Evolutionary conservation across 306 rosid species (phyloP).

Genomic region (Dalbergia cultrata): DNA sequence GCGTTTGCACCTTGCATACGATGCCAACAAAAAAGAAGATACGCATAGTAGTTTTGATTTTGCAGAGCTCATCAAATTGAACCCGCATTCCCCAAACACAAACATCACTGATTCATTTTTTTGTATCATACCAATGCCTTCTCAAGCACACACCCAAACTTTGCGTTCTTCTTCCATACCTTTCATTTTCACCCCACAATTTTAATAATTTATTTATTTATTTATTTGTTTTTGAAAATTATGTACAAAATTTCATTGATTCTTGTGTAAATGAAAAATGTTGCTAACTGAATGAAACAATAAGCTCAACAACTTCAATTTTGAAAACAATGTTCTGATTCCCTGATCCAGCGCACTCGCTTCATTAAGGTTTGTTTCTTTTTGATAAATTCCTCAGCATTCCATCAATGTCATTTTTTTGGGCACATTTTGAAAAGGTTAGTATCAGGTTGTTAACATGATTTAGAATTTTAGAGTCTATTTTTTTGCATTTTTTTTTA

Average conservation of each 20-base stretch:
- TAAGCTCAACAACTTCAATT: conserved; percentile 41
- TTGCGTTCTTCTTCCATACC: neutral
- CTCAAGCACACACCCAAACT: neutral
- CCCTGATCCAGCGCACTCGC: conserved; percentile 43
- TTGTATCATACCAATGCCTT: neutral
- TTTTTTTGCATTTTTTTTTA: conserved; percentile 6
- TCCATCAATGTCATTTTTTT: neutral
- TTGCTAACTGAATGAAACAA: neutral
- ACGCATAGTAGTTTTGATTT: neutral
- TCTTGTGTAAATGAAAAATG: conserved; percentile 10
- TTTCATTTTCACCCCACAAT: neutral
- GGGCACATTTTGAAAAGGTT: neutral
- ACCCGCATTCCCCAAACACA: conserved; percentile 15
- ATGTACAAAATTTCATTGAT: neutral
- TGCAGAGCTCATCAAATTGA: conserved; percentile 49
- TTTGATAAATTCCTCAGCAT: conserved; percentile 34
- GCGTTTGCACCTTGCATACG: neutral
- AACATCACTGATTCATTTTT: neutral
- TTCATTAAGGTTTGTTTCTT: conserved; percentile 36
- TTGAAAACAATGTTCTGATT: conserved; percentile 54
- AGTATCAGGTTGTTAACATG: neutral
- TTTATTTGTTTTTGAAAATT: neutral
- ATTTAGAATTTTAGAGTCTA: conserved; percentile 1
- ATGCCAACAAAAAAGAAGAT: neutral
- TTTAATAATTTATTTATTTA: neutral